phyloP scores from a whole-genome alignment of 495 filamentous ascomycete species.

The Bathelium albidoporum region DNA sequence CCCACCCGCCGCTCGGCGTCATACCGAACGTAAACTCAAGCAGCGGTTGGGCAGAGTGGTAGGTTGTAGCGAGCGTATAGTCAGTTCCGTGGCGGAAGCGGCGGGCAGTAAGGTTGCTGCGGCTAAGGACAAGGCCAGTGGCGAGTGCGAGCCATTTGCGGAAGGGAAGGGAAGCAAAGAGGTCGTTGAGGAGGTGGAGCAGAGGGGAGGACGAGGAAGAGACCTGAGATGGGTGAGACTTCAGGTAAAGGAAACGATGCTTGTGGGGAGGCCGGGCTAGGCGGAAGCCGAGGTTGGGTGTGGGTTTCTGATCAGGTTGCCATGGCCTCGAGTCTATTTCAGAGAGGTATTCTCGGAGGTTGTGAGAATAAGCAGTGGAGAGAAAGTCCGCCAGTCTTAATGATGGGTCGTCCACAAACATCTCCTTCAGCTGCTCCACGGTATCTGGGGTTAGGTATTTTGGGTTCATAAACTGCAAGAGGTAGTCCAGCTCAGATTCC shows the following conservation, averaged over 20 bases:
- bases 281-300: neutral
- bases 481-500: slow-evolving; percentile 69
- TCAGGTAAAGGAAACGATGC: slow-evolving; percentile 79
- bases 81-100: slow-evolving; percentile 80
- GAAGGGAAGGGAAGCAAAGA: slow-evolving; percentile 82
- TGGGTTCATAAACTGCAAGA: slow-evolving; percentile 79
- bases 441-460: slow-evolving; percentile 93
- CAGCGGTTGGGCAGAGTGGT: slow-evolving; percentile 63
- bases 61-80: slow-evolving; percentile 82
- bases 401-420: slow-evolving; percentile 72
- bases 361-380: slow-evolving; percentile 59
- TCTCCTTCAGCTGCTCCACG: slow-evolving; percentile 64
- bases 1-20: slow-evolving; percentile 77
- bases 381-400: slow-evolving; percentile 71
- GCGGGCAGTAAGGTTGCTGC: slow-evolving; percentile 56
- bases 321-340: slow-evolving; percentile 44
- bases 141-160: slow-evolving; percentile 76
- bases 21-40: slow-evolving; percentile 80
- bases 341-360: slow-evolving; percentile 57
- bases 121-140: slow-evolving; percentile 57
- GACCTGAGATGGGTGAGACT: slow-evolving; percentile 26
- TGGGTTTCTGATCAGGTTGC: slow-evolving; percentile 24
- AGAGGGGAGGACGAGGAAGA: slow-evolving; percentile 42
- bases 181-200: slow-evolving; percentile 61
- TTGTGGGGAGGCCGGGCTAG: slow-evolving; percentile 88